Evolutionary conservation across 2,329 filamentous ascomycete genomes (phyloP).

Genomic region (Fusarium ramigenum): DNA sequence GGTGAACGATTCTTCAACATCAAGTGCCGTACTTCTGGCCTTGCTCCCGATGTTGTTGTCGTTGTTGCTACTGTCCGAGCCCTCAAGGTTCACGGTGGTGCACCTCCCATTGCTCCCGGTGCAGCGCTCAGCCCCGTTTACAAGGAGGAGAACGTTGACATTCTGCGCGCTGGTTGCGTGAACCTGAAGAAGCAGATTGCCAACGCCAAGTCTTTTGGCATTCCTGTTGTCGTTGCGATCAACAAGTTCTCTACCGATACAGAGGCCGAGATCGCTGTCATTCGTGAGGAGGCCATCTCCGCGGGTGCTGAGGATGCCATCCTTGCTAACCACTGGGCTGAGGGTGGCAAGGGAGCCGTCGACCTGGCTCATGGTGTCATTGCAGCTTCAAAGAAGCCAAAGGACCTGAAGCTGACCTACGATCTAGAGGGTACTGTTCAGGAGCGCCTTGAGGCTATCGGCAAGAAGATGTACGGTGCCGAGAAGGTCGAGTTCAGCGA

Average conservation of each 20-base stretch:
- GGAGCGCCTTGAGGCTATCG: slow-evolving; percentile 90
- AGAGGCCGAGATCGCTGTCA: slow-evolving; percentile 86
- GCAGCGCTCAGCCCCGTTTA: slow-evolving; percentile 88
- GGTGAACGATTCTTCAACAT: slow-evolving; percentile 99
- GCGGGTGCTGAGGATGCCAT: slow-evolving; percentile 95
- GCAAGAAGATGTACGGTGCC: slow-evolving; percentile 93
- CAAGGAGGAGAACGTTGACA: slow-evolving; percentile 90
- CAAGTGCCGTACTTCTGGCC: slow-evolving; percentile 94
- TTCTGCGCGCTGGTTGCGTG: slow-evolving; percentile 88
- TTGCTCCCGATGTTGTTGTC: slow-evolving; percentile 92
- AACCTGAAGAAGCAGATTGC: slow-evolving; percentile 96
- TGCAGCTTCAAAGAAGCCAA: slow-evolving; percentile 81
- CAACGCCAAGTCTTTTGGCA: slow-evolving; percentile 88
- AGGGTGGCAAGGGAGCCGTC: slow-evolving; percentile 89
- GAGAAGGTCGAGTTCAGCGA: slow-evolving; percentile 91
- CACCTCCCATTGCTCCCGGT: slow-evolving; percentile 90
- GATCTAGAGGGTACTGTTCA: slow-evolving; percentile 80
- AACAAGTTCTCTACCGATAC: slow-evolving; percentile 97
- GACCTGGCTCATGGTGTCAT: slow-evolving; percentile 90
- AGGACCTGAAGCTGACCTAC: slow-evolving; percentile 90
- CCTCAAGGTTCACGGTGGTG: slow-evolving; percentile 95
- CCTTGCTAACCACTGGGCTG: slow-evolving; percentile 94
- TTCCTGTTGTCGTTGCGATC: slow-evolving; percentile 95
- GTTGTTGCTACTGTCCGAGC: slow-evolving; percentile 96
- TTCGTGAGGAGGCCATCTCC: slow-evolving; percentile 89